These are phyloP conservation scores for Xylaria grammica DNA, from an alignment of 495 filamentous ascomycete genomes.

Conservation along the genomic window DNA sequence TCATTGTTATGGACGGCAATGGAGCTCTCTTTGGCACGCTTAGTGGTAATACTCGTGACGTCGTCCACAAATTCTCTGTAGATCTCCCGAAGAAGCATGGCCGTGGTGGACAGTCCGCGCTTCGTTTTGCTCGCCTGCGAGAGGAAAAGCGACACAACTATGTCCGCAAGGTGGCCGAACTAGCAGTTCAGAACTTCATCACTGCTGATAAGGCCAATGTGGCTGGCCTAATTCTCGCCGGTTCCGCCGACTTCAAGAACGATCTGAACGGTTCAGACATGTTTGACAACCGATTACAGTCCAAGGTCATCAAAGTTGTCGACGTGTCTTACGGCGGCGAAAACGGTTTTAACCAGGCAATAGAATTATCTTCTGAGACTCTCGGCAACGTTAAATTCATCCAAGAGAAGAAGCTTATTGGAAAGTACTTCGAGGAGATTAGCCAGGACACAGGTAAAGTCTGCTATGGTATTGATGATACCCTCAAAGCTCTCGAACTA, in stretches of 20 bases:
- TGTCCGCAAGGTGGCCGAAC: slow-evolving; percentile 95
- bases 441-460: slow-evolving; percentile 94
- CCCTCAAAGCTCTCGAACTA: slow-evolving; percentile 94
- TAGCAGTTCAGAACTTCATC: slow-evolving; percentile 98
- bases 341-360: slow-evolving; percentile 99
- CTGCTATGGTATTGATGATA: slow-evolving; percentile 98
- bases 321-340: slow-evolving; percentile 98
- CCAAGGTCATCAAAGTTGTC: slow-evolving; percentile 98
- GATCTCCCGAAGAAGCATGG: slow-evolving; percentile 99
- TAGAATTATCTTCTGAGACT: slow-evolving; percentile 94
- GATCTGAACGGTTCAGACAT: slow-evolving; percentile 96
- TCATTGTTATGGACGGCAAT: slow-evolving; percentile 99
- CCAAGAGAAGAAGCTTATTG: slow-evolving; percentile 99
- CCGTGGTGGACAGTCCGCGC: slow-evolving; percentile 97
- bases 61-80: slow-evolving; percentile 96
- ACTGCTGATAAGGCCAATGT: slow-evolving; percentile 98
- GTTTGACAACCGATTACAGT: slow-evolving; percentile 88
- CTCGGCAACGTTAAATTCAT: slow-evolving; percentile 99
- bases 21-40: slow-evolving; percentile 95
- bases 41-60: slow-evolving; percentile 93
- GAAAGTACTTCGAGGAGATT: slow-evolving; percentile 98
- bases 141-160: slow-evolving; percentile 99
- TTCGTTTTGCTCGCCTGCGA: slow-evolving; percentile 98
- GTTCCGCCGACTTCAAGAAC: slow-evolving; percentile 99
- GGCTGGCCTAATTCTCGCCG: slow-evolving; percentile 89